Evolutionary conservation across 2,329 filamentous ascomycete species (phyloP).

Genomic region (Diaporthe longicolla): DNA sequence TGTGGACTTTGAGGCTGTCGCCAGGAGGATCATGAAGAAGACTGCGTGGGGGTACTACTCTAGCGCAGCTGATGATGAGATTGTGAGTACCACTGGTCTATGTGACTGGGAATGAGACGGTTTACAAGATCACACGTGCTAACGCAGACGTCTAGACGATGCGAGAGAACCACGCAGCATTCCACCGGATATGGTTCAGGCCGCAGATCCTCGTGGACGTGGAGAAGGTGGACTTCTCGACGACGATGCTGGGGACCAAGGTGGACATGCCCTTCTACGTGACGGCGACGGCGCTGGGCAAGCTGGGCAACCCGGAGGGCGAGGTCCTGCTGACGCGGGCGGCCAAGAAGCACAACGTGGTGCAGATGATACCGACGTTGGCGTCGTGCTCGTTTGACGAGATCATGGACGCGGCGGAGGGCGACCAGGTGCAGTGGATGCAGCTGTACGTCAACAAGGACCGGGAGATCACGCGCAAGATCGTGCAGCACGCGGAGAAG

Average conservation of each 20-base stretch:
- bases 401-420: constrained; percentile 86
- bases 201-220: constrained; percentile 92
- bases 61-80: constrained; percentile 90
- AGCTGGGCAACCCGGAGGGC: constrained; percentile 93
- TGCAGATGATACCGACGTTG: constrained; percentile 98
- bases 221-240: constrained; percentile 86
- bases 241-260: constrained; percentile 93
- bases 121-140: not conserved
- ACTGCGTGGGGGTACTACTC: constrained; percentile 98
- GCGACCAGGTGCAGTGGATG: constrained; percentile 92
- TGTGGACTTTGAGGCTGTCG: constrained; percentile 96
- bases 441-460: constrained; percentile 99
- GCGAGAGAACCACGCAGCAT: constrained; percentile 95
- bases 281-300: constrained; percentile 94
- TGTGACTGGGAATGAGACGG: not conserved
- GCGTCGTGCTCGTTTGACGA: constrained; percentile 98
- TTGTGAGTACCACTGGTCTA: constrained; percentile 65
- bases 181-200: constrained; percentile 97
- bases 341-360: constrained; percentile 86
- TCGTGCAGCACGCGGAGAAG: constrained; percentile 91
- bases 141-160: constrained; percentile 74
- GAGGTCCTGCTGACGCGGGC: constrained; percentile 92
- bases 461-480: constrained; percentile 88
- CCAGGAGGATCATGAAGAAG: constrained; percentile 92
- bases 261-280: constrained; percentile 93